Evolutionary conservation across 306 rosid species (phyloP).

Genomic region (Neltuma alba): DNA sequence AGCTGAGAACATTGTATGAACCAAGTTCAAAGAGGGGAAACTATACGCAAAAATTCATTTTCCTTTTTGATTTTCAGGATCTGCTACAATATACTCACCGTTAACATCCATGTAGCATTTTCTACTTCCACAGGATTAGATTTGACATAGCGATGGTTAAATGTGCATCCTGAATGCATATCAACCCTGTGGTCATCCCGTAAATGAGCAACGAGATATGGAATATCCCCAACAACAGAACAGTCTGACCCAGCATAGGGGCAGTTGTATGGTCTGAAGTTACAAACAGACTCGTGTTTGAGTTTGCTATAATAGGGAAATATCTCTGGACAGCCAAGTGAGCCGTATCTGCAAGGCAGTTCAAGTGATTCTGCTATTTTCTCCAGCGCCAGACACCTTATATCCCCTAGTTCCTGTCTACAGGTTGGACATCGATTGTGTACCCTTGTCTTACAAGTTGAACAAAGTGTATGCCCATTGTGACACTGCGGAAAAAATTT

Average conservation of each 20-base stretch:
- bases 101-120: slow-evolving; percentile 78
- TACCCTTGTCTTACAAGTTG: slow-evolving; percentile 68
- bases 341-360: slow-evolving; percentile 59
- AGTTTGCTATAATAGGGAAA: slow-evolving; percentile 74
- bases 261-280: slow-evolving; percentile 71
- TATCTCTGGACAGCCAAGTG: slow-evolving; percentile 66
- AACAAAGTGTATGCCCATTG: slow-evolving; percentile 72
- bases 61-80: slow-evolving; percentile 4
- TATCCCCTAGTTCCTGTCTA: slow-evolving; percentile 67
- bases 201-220: slow-evolving; percentile 60
- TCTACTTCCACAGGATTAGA: slow-evolving; percentile 74
- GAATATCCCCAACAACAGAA: slow-evolving; percentile 59
- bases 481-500: slow-evolving; percentile 56
- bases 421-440: slow-evolving; percentile 73
- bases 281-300: slow-evolving; percentile 64
- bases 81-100: slow-evolving; percentile 48
- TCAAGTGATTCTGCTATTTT: slow-evolving; percentile 74
- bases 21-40: neutral
- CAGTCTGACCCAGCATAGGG: slow-evolving; percentile 74
- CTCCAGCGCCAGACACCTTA: slow-evolving; percentile 70
- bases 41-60: neutral
- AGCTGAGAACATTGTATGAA: neutral
- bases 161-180: slow-evolving; percentile 71
- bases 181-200: slow-evolving; percentile 71
- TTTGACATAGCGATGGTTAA: slow-evolving; percentile 74